A percentile compares a stretch with the other conserved stretches of the same genome.
Conservation (phyloP, 495 filamentous ascomycete genomes). For the Aspergillus wentii region DNA sequence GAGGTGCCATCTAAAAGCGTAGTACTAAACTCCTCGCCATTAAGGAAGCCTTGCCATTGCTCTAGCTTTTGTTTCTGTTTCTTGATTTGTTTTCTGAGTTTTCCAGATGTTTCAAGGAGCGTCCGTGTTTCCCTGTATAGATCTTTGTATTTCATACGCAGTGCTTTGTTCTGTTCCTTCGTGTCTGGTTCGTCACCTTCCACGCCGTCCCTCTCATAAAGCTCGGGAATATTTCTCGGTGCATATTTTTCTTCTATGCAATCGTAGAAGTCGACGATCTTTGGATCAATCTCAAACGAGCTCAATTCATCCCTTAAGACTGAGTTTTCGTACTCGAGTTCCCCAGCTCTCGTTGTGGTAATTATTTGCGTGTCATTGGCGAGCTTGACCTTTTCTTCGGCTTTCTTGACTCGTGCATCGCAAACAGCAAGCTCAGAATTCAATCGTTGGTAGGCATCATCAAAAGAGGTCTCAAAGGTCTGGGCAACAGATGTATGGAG, state of each 20-base stretch:
- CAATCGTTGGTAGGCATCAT: slow-evolving; percentile 24
- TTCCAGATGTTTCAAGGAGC: slow-evolving; percentile 18
- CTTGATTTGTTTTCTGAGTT: slow-evolving; percentile 25
- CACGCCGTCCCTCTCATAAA: background rate
- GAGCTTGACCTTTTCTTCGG: slow-evolving; percentile 14
- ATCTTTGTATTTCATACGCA: slow-evolving; percentile 25
- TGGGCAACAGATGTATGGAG: slow-evolving; percentile 29
- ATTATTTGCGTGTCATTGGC: slow-evolving; percentile 19
- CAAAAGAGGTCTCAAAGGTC: slow-evolving; percentile 25
- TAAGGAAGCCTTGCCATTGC: slow-evolving; percentile 27
- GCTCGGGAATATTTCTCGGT: slow-evolving; percentile 18
- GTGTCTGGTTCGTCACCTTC: background rate
- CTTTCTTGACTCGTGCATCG: slow-evolving; percentile 16
- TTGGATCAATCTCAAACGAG: slow-evolving; percentile 10
- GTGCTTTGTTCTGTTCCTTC: slow-evolving; percentile 6
- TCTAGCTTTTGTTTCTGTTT: slow-evolving; percentile 34
- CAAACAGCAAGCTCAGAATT: slow-evolving; percentile 17
- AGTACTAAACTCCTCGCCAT: slow-evolving; percentile 26
- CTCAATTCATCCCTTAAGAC: slow-evolving; percentile 19
- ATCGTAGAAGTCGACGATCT: slow-evolving; percentile 7
- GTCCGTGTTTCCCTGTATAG: slow-evolving; percentile 27
- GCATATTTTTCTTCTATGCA: slow-evolving; percentile 24
- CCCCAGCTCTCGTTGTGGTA: slow-evolving; percentile 12
- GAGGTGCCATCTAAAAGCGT: slow-evolving; percentile 16
- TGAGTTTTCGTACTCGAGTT: slow-evolving; percentile 21